Base-by-base conservation (phyloP, 1,139 yeast genomes). In the Saccharomyces hybrid region DNA sequence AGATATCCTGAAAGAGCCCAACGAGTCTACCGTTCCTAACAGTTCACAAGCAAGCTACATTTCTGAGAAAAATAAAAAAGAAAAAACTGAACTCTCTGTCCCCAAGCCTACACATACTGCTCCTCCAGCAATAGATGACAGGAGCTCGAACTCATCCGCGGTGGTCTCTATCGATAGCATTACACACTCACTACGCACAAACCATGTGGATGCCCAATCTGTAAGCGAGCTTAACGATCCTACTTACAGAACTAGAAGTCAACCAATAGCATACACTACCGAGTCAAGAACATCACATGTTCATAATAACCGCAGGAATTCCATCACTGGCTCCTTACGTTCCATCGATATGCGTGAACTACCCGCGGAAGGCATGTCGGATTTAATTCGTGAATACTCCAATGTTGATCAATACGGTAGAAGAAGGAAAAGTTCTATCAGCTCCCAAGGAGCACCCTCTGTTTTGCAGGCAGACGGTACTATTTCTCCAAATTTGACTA, bases 351-450 rank as follows among this genome's bases (percentile, higher is more conserved):
- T 42, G 38, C 27, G 52, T 20, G 52, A 50, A 30, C 32, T 42
- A 41, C 52, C 52, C 5, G 48, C 52, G 6, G 48, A 50, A 31
- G 80, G 73, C 49, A 76, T 83, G 52, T 61, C 70, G 14, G 87
- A 84, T 63, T 79, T 85, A 38, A 82, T 85, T 50, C 73, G 78
- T 54, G 86, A 83, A 57, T 85, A 83, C 63, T 80, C 84, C 2
- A 81, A 79, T 59, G 77, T 73, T 9, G 69, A 68, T 52, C 69
- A 66, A 52, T 65, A 57, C 50, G 71, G 71, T 48, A 52, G 57
- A 26, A 57, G 53, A 27, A 63, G 65, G 53, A 61, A 60, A 50
- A 56, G 57, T 42, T 57, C 65, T 2, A 20, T 55, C n/a, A 38
- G 5, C 30, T 50, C 11, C 50, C 59, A 6, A 52, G 32, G 27